Conservation (phyloP, 1,139 yeast species). For the Pneumocystis sp. region DNA sequence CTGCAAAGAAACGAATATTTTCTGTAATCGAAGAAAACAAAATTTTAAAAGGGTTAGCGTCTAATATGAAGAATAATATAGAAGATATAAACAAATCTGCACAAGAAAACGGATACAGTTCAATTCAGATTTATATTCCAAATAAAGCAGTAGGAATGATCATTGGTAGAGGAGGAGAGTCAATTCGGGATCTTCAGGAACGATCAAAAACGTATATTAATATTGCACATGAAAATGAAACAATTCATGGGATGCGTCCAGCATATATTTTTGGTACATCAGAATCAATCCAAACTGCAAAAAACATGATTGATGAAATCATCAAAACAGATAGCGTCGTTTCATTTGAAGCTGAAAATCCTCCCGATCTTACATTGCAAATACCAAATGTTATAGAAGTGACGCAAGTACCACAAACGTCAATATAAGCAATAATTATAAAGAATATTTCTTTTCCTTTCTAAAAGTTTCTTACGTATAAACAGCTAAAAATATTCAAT, state of each 20-base stretch:
- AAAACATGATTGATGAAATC: slow-evolving; percentile 10
- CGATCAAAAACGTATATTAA: slow-evolving; percentile 12
- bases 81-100: neutral
- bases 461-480: neutral
- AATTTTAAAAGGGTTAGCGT: slow-evolving; percentile 10
- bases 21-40: slow-evolving; percentile 15
- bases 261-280: slow-evolving; percentile 12
- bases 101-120: neutral
- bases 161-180: slow-evolving; percentile 16
- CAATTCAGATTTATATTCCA: slow-evolving; percentile 10
- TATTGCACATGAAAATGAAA: slow-evolving; percentile 12
- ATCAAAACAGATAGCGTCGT: slow-evolving; percentile 9
- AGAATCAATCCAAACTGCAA: slow-evolving; percentile 10
- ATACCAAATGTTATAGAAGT: neutral
- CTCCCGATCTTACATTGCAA: neutral
- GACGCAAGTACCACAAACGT: neutral
- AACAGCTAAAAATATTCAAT: neutral
- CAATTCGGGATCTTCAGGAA: slow-evolving; percentile 14
- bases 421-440: neutral
- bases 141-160: slow-evolving; percentile 14
- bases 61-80: slow-evolving; percentile 8
- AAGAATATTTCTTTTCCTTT: neutral
- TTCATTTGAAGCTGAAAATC: neutral
- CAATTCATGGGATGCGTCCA: slow-evolving; percentile 12
- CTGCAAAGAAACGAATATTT: slow-evolving; percentile 13